phyloP scores from a whole-genome alignment of 108 stramenopile species.

The Fistulifera solaris region DNA sequence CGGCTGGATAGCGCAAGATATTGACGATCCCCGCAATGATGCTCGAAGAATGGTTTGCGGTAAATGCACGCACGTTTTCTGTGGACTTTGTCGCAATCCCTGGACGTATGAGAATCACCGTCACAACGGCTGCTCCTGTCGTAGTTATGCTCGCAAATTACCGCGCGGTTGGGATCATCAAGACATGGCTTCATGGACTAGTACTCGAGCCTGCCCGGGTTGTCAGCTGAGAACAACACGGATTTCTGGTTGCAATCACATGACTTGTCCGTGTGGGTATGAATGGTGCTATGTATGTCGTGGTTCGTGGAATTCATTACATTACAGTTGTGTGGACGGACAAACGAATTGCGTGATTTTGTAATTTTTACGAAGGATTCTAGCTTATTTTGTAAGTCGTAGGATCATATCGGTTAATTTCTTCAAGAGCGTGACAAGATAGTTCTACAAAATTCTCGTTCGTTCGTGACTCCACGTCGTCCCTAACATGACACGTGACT shows the following conservation, averaged over 20 bases:
- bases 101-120: slow-evolving; percentile 6
- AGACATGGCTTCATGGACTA: too few relatives aligned
- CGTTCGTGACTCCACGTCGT: too few relatives aligned
- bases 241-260: slow-evolving; percentile 23
- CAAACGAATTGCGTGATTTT: neutral
- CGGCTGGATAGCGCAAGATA: neutral
- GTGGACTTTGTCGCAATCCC: slow-evolving; percentile 20
- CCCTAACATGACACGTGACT: too few relatives aligned
- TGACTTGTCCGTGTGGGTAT: slow-evolving; percentile 17
- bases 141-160: slow-evolving; percentile 1
- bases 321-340: slow-evolving; percentile 9
- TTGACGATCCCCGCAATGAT: slow-evolving; percentile 2
- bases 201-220: slow-evolving; percentile 14
- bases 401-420: too few relatives aligned
- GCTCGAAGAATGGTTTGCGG: slow-evolving; percentile 14
- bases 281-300: slow-evolving; percentile 25
- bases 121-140: slow-evolving; percentile 12
- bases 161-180: neutral
- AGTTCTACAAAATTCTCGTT: too few relatives aligned
- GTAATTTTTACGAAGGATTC: too few relatives aligned
- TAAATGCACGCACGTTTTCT: slow-evolving; percentile 10
- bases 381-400: too few relatives aligned
- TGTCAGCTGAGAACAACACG: slow-evolving; percentile 13
- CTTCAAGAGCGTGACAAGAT: too few relatives aligned
- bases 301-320: slow-evolving; percentile 5